Evolutionary conservation across 106 monocot genomes (phyloP).

Genomic region (Dendrobium catenatum): DNA sequence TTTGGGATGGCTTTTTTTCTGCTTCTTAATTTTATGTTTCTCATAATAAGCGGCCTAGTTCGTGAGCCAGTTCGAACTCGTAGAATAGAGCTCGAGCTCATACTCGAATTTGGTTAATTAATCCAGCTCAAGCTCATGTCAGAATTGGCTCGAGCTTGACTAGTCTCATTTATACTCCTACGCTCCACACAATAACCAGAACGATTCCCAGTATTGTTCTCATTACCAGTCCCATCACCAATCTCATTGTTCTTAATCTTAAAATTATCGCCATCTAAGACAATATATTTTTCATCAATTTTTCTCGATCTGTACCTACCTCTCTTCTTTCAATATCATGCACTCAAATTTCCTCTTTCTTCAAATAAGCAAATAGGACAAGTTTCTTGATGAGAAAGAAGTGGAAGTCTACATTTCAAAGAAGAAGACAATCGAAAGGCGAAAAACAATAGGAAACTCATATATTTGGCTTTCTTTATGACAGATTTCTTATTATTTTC

Average conservation of each 20-base stretch:
- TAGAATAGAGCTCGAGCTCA: too few relatives aligned
- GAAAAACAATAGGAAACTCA: background rate
- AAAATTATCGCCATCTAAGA: background rate
- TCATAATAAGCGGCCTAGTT: too few relatives aligned
- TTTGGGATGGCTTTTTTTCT: too few relatives aligned
- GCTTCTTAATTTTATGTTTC: too few relatives aligned
- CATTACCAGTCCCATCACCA: conserved; percentile 67
- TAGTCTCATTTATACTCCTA: too few relatives aligned
- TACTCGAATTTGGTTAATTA: too few relatives aligned
- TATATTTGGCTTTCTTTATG: background rate
- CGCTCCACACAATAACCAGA: conserved; percentile 51
- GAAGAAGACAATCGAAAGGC: background rate
- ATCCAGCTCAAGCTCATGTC: too few relatives aligned
- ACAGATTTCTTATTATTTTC: too few relatives aligned
- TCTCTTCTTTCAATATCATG: background rate
- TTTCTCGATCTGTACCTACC: background rate
- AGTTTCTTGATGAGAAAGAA: background rate
- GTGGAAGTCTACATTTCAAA: background rate
- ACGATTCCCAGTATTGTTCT: conserved; percentile 62
- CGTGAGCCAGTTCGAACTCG: too few relatives aligned
- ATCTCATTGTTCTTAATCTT: conserved; percentile 38
- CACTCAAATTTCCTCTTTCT: background rate
- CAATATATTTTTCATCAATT: background rate
- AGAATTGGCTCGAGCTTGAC: too few relatives aligned
- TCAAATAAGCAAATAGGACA: background rate